A percentile compares a stretch with the other conserved stretches of the same genome.
Evolutionary conservation across 257 asterid genomes (phyloP).

Genomic region (Nicotiana sylvestris): DNA sequence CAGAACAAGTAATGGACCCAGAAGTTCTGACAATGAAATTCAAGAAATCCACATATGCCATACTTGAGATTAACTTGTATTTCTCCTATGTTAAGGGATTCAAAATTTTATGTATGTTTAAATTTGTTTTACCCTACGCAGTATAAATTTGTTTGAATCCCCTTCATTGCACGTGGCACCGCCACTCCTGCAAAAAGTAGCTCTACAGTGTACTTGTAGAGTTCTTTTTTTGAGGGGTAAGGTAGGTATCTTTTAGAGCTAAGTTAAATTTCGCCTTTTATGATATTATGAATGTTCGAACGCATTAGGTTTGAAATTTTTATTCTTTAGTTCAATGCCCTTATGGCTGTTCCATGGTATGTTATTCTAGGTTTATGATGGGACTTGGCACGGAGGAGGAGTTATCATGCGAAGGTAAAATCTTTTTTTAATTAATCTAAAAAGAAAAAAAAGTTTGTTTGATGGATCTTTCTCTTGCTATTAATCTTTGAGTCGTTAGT

Average conservation of each 20-base stretch:
- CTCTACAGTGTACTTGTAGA: not conserved
- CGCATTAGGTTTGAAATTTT: not conserved
- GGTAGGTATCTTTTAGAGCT: not conserved
- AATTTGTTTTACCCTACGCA: no score
- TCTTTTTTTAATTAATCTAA: not conserved
- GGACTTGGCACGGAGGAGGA: slow-evolving; percentile 16
- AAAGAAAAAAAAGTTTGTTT: not conserved
- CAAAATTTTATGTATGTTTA: no score
- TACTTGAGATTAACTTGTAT: no score
- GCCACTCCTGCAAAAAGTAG: not conserved
- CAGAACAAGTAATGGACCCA: not conserved
- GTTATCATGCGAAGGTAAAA: slow-evolving; percentile 28
- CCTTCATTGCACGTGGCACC: no score
- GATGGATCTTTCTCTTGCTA: slow-evolving; percentile 2
- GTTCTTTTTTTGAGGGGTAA: not conserved
- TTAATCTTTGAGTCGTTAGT: not conserved
- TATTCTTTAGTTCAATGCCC: not conserved
- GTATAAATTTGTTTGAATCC: no score
- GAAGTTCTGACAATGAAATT: no score
- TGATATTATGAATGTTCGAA: not conserved
- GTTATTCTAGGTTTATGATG: slow-evolving; percentile 28
- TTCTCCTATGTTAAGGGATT: no score
- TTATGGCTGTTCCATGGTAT: slow-evolving; percentile 16
- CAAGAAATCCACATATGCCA: no score
- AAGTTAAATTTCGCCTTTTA: not conserved